These are phyloP conservation scores for Hypoxylon trugodes DNA, from an alignment of 495 filamentous ascomycete species.

Conservation along the genomic window DNA sequence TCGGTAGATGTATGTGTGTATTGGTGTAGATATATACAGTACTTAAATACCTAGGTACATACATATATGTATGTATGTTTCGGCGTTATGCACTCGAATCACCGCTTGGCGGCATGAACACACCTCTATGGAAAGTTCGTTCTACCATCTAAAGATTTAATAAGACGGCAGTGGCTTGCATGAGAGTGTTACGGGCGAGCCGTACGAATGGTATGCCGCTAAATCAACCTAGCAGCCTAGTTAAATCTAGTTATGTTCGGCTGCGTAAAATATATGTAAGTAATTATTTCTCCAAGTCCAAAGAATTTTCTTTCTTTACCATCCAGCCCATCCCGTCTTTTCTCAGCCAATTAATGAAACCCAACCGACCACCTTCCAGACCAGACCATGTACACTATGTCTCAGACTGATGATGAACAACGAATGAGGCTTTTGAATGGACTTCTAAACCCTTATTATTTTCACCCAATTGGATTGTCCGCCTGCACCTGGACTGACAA, in stretches of 20 bases:
- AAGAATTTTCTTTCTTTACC: background rate
- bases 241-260: slow-evolving; percentile 11
- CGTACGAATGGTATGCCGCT: slow-evolving; percentile 17
- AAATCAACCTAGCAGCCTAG: no score
- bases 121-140: background rate
- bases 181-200: slow-evolving; percentile 5
- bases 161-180: slow-evolving; percentile 12
- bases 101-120: slow-evolving; percentile 8
- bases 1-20: no score
- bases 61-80: slow-evolving; percentile 9
- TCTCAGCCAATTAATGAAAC: slow-evolving; percentile 9
- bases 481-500: background rate
- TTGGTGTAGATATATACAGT: no score
- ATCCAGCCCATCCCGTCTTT: slow-evolving; percentile 15
- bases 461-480: slow-evolving; percentile 1
- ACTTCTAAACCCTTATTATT: background rate
- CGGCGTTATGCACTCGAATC: slow-evolving; percentile 6
- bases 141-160: background rate
- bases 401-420: slow-evolving; percentile 22
- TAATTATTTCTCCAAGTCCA: slow-evolving; percentile 9
- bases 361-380: slow-evolving; percentile 14
- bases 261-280: background rate
- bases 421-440: slow-evolving; percentile 13
- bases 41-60: background rate
- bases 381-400: slow-evolving; percentile 22